Evolutionary conservation across 148 eudicot species (phyloP), one percentile per base, ranked within the genome.

Genomic region (Chenopodium berlandieri): DNA sequence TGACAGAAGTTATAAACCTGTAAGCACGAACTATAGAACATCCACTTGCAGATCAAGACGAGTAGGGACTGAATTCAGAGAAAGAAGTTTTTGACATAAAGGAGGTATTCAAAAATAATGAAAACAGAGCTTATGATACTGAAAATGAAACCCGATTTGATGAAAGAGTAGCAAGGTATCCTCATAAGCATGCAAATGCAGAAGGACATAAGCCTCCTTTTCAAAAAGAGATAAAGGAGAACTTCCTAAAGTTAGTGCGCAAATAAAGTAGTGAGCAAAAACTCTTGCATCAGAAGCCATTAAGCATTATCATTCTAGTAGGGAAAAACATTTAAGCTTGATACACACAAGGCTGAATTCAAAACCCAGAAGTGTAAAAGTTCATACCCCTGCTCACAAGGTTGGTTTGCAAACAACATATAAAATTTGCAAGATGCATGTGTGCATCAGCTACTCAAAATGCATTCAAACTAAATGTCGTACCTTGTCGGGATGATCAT

Each of bases 291-390:
- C 92, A 86, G n/a, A 88, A 74, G 65, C 86, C 85, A 71, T 71
- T 83, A 5, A 86, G 83, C 44, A 88, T 93, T 9, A 87, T 93
- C 50, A 93, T 91, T n/a, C 87, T 95, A 19, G 86, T 90, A 23
- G 98, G 97, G 60, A 95, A 93, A 81, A 95, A 93, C 76, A 88
- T 84, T 80, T 27, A 27, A 27, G 30, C 30, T 27, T 27, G 30
- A 27, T 27, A 27, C 30, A 27, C 30, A 27, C 30, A 27, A 27
- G 30, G 30, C 30, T 27, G 30, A 27, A 27, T 27, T 27, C 30
- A 27, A 27, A 27, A 27, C 30, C 30, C 30, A 27, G 30, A 27
- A 27, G 30, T 27, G 30, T 27, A 27, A 27, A 27, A 27, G 30
- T 27, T 27, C 30, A 27, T 27, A 27, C 30, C 30, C 30, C 30